Base-by-base conservation (phyloP, 805 yeast genomes). In the Kregervanrija fluxuum region DNA sequence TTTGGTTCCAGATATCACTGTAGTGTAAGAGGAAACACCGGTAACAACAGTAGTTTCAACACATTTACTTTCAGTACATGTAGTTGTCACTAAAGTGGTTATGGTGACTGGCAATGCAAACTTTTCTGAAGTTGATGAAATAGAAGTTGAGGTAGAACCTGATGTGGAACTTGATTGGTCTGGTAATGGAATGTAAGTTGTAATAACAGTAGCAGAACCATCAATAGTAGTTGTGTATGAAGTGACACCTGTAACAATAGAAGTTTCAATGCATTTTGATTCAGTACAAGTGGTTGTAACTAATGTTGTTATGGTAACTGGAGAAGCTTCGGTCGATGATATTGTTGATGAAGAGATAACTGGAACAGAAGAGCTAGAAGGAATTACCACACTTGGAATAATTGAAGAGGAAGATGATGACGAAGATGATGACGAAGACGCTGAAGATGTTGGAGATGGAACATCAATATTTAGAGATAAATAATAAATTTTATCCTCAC, bases 1-100 rank as follows among this genome's bases (percentile, higher is more conserved):
- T 38, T 48, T 58, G 12, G 51, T 54, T 10, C 65, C 71, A 40
- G 59, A 50, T 28, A 57, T 56, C 33, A 65, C 61, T 31, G 59
- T 44, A 37, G 70, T 65, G 42, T 10, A 13, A 14, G 36, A 30
- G 11, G 45, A 37, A 32, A 38, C 30, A 34, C 44, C 44, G n/a
- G 45, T 42, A 34, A 43, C 30, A 15, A 46, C 11, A 22, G 42
- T 8, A 37, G 43, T 13, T 8, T 15, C 16, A 37, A 12, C 12
- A 35, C 41, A 43, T 16, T 31, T 32, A 15, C 32, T 30, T 13
- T 35, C 40, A n/a, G 40, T 13, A 17, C 44, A 42, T 1, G 40
- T 37, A 42, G 45, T 37, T n/a, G 45, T 31, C 40, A 17, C 33
- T 14, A 17, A 35, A 3, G 35, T 11, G 17, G 42, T 9, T 13